Percentiles rank a stretch among this genome's conserved stretches.
Conservation (phyloP, 2,329 filamentous ascomycete genomes). For the Monosporascus sp. region DNA sequence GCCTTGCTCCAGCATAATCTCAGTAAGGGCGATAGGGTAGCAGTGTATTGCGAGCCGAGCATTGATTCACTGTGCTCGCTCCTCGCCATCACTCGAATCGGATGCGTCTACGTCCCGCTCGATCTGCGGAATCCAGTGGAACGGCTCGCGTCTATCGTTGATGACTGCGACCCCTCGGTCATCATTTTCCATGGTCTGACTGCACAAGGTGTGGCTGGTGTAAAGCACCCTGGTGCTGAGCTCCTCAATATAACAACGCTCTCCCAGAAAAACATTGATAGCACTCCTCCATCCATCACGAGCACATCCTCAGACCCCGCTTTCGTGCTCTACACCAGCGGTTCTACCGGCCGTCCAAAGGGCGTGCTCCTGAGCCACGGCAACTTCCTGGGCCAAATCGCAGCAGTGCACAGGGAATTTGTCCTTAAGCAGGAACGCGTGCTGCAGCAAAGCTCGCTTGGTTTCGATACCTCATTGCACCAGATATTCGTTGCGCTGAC, state of each 20-base stretch:
- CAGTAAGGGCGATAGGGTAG: constrained; percentile 17
- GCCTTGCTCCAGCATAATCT: too few relatives aligned
- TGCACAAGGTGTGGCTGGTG: constrained; percentile 1
- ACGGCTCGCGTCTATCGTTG: constrained; percentile 26
- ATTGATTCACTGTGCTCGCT: constrained; percentile 31
- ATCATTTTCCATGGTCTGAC: constrained; percentile 11
- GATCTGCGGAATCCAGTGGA: constrained; percentile 27
- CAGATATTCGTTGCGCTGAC: constrained; percentile 27
- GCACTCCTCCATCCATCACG: not conserved
- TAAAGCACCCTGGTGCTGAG: not conserved
- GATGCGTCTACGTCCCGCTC: constrained; percentile 35
- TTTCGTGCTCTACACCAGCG: constrained; percentile 29
- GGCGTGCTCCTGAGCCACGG: constrained; percentile 31
- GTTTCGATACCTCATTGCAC: constrained; percentile 28
- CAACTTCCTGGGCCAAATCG: constrained; percentile 11
- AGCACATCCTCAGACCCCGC: constrained; percentile 9
- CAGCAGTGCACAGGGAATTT: constrained; percentile 6
- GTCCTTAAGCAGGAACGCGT: constrained; percentile 15
- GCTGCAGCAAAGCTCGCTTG: constrained; percentile 30
- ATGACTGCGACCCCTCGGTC: constrained; percentile 20
- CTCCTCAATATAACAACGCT: not conserved
- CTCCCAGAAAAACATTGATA: not conserved
- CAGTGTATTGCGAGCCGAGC: constrained; percentile 33
- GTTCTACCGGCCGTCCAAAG: constrained; percentile 34
- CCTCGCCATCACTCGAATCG: constrained; percentile 35